Evolutionary conservation across 441 rosid genomes (phyloP).

Genomic region (Bocquillonia castaneifolia): DNA sequence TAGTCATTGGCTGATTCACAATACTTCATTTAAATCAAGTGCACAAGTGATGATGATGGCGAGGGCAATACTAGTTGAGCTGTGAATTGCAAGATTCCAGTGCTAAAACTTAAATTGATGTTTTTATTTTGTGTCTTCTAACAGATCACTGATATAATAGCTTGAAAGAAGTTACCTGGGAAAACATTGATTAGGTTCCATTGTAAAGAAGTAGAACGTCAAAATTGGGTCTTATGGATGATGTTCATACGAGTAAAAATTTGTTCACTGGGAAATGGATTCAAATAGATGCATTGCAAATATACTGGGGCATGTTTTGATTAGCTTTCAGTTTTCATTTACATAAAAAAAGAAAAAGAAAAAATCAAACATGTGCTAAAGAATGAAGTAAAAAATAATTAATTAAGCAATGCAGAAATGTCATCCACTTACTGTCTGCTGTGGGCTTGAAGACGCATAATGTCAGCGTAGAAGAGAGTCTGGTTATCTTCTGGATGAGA

Average conservation of each 20-base stretch:
- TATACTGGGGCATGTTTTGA: not conserved
- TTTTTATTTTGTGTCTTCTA: not conserved
- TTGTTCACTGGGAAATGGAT: no score
- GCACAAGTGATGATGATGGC: not conserved
- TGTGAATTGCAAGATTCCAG: not conserved
- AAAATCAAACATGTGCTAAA: no score
- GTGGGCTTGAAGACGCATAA: slow-evolving; percentile 31
- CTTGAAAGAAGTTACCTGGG: not conserved
- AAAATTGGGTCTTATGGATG: not conserved
- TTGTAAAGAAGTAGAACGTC: not conserved
- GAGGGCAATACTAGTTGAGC: not conserved
- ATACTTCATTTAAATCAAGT: no score
- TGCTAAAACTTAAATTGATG: not conserved
- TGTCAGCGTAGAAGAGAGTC: slow-evolving; percentile 34
- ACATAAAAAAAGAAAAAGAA: no score
- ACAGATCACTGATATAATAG: not conserved
- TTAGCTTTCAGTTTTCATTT: not conserved
- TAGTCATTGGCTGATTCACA: not conserved
- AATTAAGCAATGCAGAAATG: not conserved
- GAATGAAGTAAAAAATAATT: no score
- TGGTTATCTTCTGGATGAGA: slow-evolving; percentile 35
- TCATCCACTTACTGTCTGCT: not conserved
- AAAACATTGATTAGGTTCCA: not conserved
- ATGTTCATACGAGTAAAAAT: not conserved
- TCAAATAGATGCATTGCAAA: not conserved